Evolutionary conservation across 495 filamentous ascomycete genomes (phyloP).

Genomic region (Neurospora sp.): DNA sequence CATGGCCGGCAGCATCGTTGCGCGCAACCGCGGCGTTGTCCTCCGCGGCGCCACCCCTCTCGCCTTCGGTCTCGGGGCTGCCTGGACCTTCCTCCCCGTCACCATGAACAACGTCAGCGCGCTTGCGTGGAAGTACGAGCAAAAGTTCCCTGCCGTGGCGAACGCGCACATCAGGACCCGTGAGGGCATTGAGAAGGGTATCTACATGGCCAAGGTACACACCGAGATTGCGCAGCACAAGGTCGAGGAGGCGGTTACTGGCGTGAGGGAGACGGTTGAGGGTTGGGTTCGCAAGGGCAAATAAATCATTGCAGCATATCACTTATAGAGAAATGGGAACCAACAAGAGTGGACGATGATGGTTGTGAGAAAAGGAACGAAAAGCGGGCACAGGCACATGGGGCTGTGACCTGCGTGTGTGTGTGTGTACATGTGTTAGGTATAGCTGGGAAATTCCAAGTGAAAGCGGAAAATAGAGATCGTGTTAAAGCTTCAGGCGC

Average conservation of each 20-base stretch:
- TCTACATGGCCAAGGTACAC: constrained; percentile 60
- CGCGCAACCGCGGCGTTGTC: constrained; percentile 73
- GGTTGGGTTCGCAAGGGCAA: constrained; percentile 84
- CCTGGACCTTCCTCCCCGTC: constrained; percentile 62
- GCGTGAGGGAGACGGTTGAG: constrained; percentile 65
- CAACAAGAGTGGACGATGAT: background rate
- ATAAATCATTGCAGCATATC: constrained; percentile 22
- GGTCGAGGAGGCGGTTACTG: constrained; percentile 67
- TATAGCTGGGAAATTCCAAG: background rate
- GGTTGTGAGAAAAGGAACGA: background rate
- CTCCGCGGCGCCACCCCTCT: constrained; percentile 62
- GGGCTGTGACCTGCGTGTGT: background rate
- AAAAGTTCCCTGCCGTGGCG: constrained; percentile 67
- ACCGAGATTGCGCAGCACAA: constrained; percentile 55
- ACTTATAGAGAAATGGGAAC: background rate
- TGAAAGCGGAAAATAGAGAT: background rate
- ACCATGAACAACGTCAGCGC: constrained; percentile 79
- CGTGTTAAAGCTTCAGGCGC: background rate
- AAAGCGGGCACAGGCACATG: background rate
- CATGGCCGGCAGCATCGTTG: constrained; percentile 85
- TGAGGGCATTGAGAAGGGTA: constrained; percentile 56
- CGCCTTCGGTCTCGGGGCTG: constrained; percentile 61
- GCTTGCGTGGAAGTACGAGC: constrained; percentile 81
- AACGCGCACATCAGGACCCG: constrained; percentile 62
- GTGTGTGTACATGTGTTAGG: background rate